Conservation (phyloP, 495 filamentous ascomycete species). For the Tuber magnatum region DNA sequence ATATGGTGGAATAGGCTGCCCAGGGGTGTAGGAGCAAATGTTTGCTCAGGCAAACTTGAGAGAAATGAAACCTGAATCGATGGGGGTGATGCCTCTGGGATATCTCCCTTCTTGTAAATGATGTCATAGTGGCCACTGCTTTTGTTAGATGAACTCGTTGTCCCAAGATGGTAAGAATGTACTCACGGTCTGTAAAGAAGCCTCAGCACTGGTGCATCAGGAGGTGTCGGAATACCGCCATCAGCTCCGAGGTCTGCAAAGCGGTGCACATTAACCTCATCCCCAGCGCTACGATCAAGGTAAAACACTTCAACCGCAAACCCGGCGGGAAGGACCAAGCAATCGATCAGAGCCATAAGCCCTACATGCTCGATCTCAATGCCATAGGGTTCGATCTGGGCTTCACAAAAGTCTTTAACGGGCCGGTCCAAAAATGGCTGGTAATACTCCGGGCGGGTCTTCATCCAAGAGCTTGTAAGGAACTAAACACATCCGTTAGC, state of each 20-base stretch:
- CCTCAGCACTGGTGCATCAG: constrained; percentile 47
- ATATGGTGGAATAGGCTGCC: constrained; percentile 24
- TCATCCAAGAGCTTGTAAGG: constrained; percentile 82
- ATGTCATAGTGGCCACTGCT: constrained; percentile 86
- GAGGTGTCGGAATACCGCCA: constrained; percentile 35
- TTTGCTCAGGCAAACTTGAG: constrained; percentile 35
- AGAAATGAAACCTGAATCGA: constrained; percentile 39
- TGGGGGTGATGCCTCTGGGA: constrained; percentile 25
- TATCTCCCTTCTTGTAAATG: constrained; percentile 60
- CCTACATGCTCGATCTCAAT: constrained; percentile 87
- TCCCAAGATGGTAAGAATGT: not conserved
- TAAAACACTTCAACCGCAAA: constrained; percentile 83
- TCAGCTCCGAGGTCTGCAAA: constrained; percentile 54
- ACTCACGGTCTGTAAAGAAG: constrained; percentile 67
- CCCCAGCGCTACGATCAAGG: constrained; percentile 77
- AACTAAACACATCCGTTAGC: constrained; percentile 54
- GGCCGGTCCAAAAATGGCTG: constrained; percentile 54
- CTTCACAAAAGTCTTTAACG: constrained; percentile 63
- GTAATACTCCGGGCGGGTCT: constrained; percentile 60
- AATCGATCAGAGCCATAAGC: constrained; percentile 65
- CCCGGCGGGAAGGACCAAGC: constrained; percentile 70
- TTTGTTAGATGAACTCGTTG: constrained; percentile 19
- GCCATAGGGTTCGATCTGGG: constrained; percentile 62
- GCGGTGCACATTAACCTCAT: constrained; percentile 68
- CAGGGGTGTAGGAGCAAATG: constrained; percentile 34